These are phyloP conservation scores for Arachis hypogaea DNA, from an alignment of 306 rosid genomes.

Conservation along the genomic window DNA sequence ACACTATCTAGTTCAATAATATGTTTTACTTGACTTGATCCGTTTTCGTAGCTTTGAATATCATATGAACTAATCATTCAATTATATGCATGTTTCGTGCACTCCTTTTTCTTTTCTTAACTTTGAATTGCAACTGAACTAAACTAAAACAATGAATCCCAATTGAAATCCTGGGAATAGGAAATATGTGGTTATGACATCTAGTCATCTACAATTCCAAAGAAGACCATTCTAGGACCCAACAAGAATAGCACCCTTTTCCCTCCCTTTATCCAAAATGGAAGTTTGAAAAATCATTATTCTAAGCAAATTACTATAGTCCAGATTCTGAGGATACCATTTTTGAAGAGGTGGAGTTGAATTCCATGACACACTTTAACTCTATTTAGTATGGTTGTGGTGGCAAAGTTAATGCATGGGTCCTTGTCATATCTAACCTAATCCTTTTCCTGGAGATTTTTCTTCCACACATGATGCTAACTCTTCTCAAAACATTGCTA, in stretches of 20 bases:
- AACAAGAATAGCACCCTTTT: conserved; percentile 45
- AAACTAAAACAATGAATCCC: conserved; percentile 8
- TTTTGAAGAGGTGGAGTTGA: conserved; percentile 44
- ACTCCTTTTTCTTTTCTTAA: not conserved
- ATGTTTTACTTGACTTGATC: not conserved
- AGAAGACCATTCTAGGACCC: conserved; percentile 34
- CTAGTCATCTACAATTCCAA: conserved; percentile 38
- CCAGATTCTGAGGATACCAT: conserved; percentile 51
- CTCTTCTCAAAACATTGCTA: conserved; percentile 30
- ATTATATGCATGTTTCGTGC: not conserved
- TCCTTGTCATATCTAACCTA: conserved; percentile 49
- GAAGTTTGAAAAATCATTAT: conserved; percentile 54
- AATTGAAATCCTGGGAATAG: not conserved
- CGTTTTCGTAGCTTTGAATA: too few relatives aligned
- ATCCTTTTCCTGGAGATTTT: conserved; percentile 44
- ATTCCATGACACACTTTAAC: conserved; percentile 45
- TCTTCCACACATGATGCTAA: conserved; percentile 28
- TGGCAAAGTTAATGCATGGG: conserved; percentile 38
- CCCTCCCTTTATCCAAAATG: conserved; percentile 40
- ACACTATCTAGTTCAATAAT: not conserved
- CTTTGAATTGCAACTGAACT: not conserved
- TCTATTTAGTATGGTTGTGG: conserved; percentile 41
- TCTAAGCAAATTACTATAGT: conserved; percentile 44
- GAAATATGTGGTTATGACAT: conserved; percentile 6
- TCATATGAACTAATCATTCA: too few relatives aligned